Conservation (phyloP, 805 yeast genomes). For the Priceomyces haplophilus region DNA sequence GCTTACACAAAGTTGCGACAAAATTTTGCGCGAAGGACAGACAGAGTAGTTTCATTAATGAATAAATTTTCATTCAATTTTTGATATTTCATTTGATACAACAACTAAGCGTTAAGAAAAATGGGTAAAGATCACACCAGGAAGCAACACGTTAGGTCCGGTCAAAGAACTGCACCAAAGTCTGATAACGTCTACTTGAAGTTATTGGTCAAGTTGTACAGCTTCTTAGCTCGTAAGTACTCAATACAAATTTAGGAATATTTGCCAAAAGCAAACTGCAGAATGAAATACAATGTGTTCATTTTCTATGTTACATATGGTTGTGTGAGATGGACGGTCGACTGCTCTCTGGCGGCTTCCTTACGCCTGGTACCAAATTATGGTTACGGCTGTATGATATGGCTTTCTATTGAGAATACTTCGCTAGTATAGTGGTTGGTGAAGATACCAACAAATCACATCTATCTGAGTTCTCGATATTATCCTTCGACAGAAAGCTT, state of each 20-base stretch:
- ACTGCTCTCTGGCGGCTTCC: not conserved
- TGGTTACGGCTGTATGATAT: not conserved
- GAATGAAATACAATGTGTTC: not conserved
- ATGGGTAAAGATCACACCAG: conserved; percentile 98
- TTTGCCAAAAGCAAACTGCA: not conserved
- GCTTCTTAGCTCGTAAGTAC: conserved; percentile 98
- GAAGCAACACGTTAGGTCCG: conserved; percentile 93
- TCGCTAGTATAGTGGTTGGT: conserved; percentile 7
- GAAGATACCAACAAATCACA: conserved; percentile 11
- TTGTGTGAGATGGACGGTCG: not conserved
- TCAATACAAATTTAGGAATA: conserved; percentile 3
- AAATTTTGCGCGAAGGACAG: conserved; percentile 7
- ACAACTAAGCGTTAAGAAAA: conserved; percentile 17
- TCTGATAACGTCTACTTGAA: conserved; percentile 99
- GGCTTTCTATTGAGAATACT: not conserved
- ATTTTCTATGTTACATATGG: not conserved
- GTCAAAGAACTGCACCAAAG: conserved; percentile 99
- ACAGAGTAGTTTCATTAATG: not conserved
- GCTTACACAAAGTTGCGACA: conserved; percentile 4
- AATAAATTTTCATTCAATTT: not conserved
- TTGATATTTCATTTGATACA: not conserved
- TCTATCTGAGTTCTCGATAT: not conserved
- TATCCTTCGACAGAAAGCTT: not conserved
- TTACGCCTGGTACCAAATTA: not conserved
- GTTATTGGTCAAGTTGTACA: conserved; percentile 95